phyloP scores from a whole-genome alignment of 2,329 filamentous ascomycete species.

The Penicillium aurantiogriseum region DNA sequence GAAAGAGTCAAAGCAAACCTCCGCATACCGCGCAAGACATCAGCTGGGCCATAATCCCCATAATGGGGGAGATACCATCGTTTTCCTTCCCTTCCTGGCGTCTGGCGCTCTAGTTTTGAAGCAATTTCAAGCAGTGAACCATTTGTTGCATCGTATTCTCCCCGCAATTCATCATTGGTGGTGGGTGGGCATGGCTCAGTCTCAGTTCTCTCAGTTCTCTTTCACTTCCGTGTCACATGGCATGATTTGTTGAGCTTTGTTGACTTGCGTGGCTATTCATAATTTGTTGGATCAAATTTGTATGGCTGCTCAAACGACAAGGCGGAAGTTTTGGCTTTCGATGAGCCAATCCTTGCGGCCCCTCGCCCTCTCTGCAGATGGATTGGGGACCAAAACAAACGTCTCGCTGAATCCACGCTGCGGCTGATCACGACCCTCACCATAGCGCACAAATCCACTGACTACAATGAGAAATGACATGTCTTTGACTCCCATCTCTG shows the following conservation, averaged over 20 bases:
- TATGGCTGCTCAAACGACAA: constrained; percentile 42
- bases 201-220: background rate
- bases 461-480: constrained; percentile 72
- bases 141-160: background rate
- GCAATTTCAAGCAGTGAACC: background rate
- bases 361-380: constrained; percentile 51
- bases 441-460: constrained; percentile 69
- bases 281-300: background rate
- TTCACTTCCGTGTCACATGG: background rate
- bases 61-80: background rate
- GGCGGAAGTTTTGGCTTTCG: constrained; percentile 69
- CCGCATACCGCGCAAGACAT: constrained; percentile 43
- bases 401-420: constrained; percentile 74
- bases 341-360: constrained; percentile 63
- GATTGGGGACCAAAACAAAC: constrained; percentile 75
- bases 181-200: background rate
- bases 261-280: background rate
- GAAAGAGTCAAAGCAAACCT: constrained; percentile 70
- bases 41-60: constrained; percentile 4
- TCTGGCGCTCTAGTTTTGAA: background rate
- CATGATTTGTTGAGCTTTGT: background rate
- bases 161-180: background rate
- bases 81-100: background rate
- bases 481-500: constrained; percentile 53
- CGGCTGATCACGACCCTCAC: constrained; percentile 58